Base-by-base conservation (phyloP, 1,284 basidiomycete species). In the Malassezia brasiliensis region DNA sequence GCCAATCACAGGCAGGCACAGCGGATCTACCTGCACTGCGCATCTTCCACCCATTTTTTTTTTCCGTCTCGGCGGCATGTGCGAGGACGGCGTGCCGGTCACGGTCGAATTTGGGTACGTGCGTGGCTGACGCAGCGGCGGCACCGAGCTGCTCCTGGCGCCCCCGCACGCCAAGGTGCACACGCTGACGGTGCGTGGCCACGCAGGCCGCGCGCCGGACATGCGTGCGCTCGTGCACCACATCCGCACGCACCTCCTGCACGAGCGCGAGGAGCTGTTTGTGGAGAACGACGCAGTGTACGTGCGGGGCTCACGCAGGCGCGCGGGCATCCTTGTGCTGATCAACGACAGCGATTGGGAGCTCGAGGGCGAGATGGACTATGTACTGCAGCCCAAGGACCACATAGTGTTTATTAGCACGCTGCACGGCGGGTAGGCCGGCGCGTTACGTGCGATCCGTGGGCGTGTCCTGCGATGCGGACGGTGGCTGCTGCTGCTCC, bases 301-400 rank as follows among this genome's bases (percentile, higher is more conserved):
- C 77, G 87, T 83, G 28, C 12, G 1, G 5, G 3, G 9, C 10
- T 28, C 2, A n/a, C 30, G 20, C 38, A 96, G 90, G 15, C 89
- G 93, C 12, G 93, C 93, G 0, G 93, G 93, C 0, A 94, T 98
- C 40, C 80, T 98, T 5, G 91, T 96, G 0, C 79, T 98, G 30
- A 84, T 98, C 61, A 98, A 96, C 74, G 88, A 96, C 66, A 87
- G 88, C 1, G 93, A 98, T 70, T 98, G 93, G 93, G 93, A 96
- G 74, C 80, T 98, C 10, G 91, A 96, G 73, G 90, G 90, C 32
- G 93, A 96, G 76, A 85, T 88, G 20, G 85, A 87, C 30, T 96
- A 94, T 73, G 79, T 79, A 61, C 76, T 96, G 54, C 80, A 87
- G 73, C 79, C 85, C 36, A 80, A 82, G 2, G 93, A 98, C 74